phyloP scores from a whole-genome alignment of 192 early-diverging fungal genomes.

The Coemansia sp. region DNA sequence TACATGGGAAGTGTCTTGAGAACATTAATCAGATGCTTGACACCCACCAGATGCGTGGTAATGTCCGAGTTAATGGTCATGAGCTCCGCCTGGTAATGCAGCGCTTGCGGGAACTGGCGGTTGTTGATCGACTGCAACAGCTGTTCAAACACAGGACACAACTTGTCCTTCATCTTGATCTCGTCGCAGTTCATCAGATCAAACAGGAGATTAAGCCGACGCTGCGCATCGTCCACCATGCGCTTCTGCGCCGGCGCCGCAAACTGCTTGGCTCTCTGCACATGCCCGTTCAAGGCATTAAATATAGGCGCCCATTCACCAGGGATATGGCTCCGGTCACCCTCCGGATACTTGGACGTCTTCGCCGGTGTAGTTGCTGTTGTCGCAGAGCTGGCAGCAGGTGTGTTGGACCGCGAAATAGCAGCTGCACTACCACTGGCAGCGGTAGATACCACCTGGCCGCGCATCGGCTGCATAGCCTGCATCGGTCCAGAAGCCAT shows the following conservation, averaged over 20 bases:
- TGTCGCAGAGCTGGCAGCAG: conserved; percentile 16
- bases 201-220: conserved; percentile 74
- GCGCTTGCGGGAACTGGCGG: conserved; percentile 58
- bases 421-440: neutral
- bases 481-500: neutral
- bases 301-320: conserved; percentile 66
- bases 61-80: conserved; percentile 68
- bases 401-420: conserved; percentile 15
- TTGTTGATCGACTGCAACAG: conserved; percentile 62
- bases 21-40: conserved; percentile 69
- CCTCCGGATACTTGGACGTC: conserved; percentile 58
- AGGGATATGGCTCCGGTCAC: conserved; percentile 85
- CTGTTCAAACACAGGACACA: conserved; percentile 59
- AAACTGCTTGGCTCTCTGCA: conserved; percentile 56
- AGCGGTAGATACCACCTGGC: conserved; percentile 21
- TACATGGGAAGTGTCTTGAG: conserved; percentile 40
- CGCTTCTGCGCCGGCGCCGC: conserved; percentile 68
- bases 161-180: conserved; percentile 59
- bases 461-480: conserved; percentile 21
- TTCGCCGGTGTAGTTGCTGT: conserved; percentile 12
- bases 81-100: conserved; percentile 65
- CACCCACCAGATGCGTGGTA: conserved; percentile 64
- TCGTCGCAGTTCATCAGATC: conserved; percentile 85
- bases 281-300: conserved; percentile 53
- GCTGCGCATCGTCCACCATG: conserved; percentile 82